Conservation (phyloP, 2,329 filamentous ascomycete species). For the Neonectria faginata region DNA sequence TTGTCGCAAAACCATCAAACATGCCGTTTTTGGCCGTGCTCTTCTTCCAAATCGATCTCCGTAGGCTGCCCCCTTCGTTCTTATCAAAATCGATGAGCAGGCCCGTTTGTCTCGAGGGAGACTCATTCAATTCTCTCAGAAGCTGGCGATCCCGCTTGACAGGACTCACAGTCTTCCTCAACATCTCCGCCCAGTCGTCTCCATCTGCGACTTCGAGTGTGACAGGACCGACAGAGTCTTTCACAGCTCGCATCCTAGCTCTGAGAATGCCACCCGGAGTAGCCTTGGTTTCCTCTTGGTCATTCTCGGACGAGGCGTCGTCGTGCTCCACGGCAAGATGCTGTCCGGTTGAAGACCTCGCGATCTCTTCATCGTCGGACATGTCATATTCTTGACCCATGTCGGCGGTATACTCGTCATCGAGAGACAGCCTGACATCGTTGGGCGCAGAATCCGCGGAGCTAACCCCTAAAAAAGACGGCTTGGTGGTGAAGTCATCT, state of each 20-base stretch:
- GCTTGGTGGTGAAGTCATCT: slow-evolving; percentile 65
- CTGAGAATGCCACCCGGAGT: slow-evolving; percentile 72
- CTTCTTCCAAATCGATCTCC: slow-evolving; percentile 52
- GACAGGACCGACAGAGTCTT: slow-evolving; percentile 68
- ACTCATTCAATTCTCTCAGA: slow-evolving; percentile 69
- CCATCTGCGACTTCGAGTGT: slow-evolving; percentile 73
- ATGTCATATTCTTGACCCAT: slow-evolving; percentile 83
- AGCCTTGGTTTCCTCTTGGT: slow-evolving; percentile 56
- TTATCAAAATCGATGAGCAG: slow-evolving; percentile 45
- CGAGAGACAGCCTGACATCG: slow-evolving; percentile 68
- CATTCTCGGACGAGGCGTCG: slow-evolving; percentile 66
- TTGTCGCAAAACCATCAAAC: slow-evolving; percentile 45
- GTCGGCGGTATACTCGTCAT: slow-evolving; percentile 66
- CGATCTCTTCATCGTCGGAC: slow-evolving; percentile 77
- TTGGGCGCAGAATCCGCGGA: slow-evolving; percentile 83
- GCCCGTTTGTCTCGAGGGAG: slow-evolving; percentile 52
- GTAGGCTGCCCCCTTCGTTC: slow-evolving; percentile 63
- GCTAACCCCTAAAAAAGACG: slow-evolving; percentile 95
- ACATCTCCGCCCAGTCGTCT: slow-evolving; percentile 92
- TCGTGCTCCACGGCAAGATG: slow-evolving; percentile 82
- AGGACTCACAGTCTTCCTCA: slow-evolving; percentile 93
- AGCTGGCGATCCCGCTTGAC: slow-evolving; percentile 90
- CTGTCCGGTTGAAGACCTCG: slow-evolving; percentile 80
- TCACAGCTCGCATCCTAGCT: slow-evolving; percentile 72
- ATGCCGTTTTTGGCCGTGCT: slow-evolving; percentile 47